Evolutionary conservation across 352 stramenopile genomes (phyloP), one percentile per base, ranked within the genome.

Genomic region (Thalassiosira hispida): DNA sequence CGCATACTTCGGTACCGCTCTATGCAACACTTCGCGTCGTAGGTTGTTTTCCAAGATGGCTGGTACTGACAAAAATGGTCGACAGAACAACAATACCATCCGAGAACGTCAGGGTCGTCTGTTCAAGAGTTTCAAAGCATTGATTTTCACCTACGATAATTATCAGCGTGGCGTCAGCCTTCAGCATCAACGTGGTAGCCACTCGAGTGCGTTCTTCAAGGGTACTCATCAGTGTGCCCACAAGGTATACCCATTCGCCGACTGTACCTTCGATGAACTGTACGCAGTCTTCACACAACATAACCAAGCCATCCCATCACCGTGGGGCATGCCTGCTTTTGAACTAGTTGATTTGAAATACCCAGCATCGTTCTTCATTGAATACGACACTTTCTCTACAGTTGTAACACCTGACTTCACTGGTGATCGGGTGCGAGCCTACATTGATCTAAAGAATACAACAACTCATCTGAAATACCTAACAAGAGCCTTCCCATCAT

Each of bases 161-260:
- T 74, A 56, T 57, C 65, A 74, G 44, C 27, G 20, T 16, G 65
- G 51, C 12, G 8, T 65, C 7, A 53, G 1, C 6, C 23, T 74
- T 14, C 22, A 65, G 23, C 22, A 74, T 16, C 49, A 74, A 20
- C 12, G 65, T 1, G 65, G 65, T 31, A 35, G 20, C 0, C 65
- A 64, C 38, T 64, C 31, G 3, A 62, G 42, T 44, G 23, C 65
- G 3, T 74, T 74, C 23, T 65, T 74, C 18, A 72, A 74, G 31
- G 65, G 65, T 7, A 74, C 65, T 27, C 46, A 65, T 42, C 7
- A 64, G 25, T 51, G 23, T 27, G 51, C 31, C 2, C 49, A 74
- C 44, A 33, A 65, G 29, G 44, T 68, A 6, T 25, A 16, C 2
- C 1, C 16, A 16, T 68, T 68, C 27, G 33, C 23, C 1, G 60